Base-by-base conservation (phyloP, 352 stramenopile species). In the Pythium periplocum region DNA sequence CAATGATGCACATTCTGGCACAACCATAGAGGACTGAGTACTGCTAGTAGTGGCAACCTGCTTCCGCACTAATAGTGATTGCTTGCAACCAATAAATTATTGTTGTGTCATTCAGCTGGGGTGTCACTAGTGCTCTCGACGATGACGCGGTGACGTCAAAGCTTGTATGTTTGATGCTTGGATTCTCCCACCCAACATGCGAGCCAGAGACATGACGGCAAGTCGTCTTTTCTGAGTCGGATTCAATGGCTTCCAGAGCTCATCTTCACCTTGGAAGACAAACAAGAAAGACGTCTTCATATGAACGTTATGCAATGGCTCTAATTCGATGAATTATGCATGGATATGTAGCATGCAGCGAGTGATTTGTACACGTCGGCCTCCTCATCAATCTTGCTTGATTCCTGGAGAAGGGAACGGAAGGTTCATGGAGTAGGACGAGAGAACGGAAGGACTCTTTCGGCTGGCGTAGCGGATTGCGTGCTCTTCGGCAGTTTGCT, bases 341-440 rank as follows among this genome's bases (percentile, higher is more conserved):
- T 48, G 43, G 43, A 31, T 11, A 30, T 1, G 43, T 48, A 31
- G 9, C 17, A 48, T 30, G 17, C 43, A 30, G 43, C 43, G 9
- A 48, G 9, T 30, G 43, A 48, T 48, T 30, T 11, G 17, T 48
- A 11, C 43, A 48, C 17, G 9, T 30, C 43, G 17, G 9, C 43
- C 43, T 48, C 43, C 43, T 48, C 9, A 11, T 30, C 17, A 48
- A 11, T 70, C 62, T 44, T 60, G 46, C 30, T 64, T 61, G 36
- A 60, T 40, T 30, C 17, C 43, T 11, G 43, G 63, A 1, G 41
- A 36, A 35, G 58, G 53, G 48, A 83, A 79, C 0, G 75, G 75
- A 41, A 86, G 59, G 64, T 86, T 86, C 73, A 86, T 86, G n/a
- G 75, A 86, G 62, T 83, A 64, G 26, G 64, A 55, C n/a, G 73